phyloP scores from a whole-genome alignment of 306 rosid species.

The Abrus precatorius region DNA sequence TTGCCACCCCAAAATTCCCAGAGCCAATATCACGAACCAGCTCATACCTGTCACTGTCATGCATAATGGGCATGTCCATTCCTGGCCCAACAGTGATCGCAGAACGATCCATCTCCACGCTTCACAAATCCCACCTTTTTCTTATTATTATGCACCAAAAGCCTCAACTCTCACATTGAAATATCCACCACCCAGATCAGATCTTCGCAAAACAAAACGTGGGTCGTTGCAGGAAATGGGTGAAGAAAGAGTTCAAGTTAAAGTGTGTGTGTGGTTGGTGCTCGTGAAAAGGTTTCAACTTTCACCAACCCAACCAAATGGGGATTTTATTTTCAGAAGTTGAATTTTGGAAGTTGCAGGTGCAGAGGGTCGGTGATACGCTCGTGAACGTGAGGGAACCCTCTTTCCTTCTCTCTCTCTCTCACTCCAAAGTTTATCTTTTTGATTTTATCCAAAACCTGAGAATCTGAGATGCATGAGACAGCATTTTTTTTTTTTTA shows the following conservation, averaged over 20 bases:
- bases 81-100: constrained; percentile 71
- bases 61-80: constrained; percentile 92
- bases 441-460: constrained; percentile 50
- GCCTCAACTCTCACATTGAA: constrained; percentile 46
- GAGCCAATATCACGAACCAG: constrained; percentile 92
- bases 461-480: constrained; percentile 32
- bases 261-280: constrained; percentile 38
- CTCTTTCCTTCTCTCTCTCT: neutral
- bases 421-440: constrained; percentile 23
- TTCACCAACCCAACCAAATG: constrained; percentile 54
- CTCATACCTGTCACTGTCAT: constrained; percentile 91
- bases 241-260: constrained; percentile 51
- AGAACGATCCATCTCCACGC: constrained; percentile 67
- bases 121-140: constrained; percentile 31
- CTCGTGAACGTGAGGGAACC: constrained; percentile 62
- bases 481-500: neutral
- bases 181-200: constrained; percentile 48
- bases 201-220: constrained; percentile 50
- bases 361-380: constrained; percentile 50
- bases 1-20: constrained; percentile 96
- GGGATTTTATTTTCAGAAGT: neutral
- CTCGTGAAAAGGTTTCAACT: constrained; percentile 67
- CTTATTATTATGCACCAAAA: neutral
- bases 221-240: constrained; percentile 43
- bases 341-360: constrained; percentile 38